Conservation (phyloP, 345 rosid species). For the Syzygium jambos region DNA sequence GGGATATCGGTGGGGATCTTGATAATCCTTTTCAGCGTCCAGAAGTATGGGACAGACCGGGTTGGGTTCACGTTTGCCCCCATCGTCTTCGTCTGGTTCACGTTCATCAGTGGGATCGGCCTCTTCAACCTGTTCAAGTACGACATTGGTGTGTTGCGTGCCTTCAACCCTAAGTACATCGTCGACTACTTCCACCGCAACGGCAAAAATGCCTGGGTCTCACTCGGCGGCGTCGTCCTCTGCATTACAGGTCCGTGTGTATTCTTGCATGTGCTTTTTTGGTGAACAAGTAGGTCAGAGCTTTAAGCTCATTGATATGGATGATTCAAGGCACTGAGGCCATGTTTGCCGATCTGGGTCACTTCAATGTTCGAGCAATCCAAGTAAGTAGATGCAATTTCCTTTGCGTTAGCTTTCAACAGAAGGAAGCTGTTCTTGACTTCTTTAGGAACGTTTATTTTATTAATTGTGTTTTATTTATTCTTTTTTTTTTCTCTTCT, state of each 20-base stretch:
- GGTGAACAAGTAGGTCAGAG: neutral
- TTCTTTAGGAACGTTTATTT: neutral
- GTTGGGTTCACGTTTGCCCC: conserved; percentile 68
- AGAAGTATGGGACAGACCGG: conserved; percentile 65
- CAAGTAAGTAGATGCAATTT: conserved; percentile 30
- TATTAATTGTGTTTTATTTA: neutral
- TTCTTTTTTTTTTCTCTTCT: neutral
- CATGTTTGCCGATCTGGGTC: conserved; percentile 84
- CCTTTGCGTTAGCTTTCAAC: neutral
- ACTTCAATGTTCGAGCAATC: conserved; percentile 59
- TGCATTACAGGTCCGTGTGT: conserved; percentile 49
- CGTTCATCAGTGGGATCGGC: conserved; percentile 46
- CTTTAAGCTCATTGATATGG: neutral
- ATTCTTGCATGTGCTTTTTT: neutral
- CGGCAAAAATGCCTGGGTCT: conserved; percentile 45
- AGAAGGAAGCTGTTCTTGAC: neutral
- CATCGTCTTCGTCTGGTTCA: conserved; percentile 47
- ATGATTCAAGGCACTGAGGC: conserved; percentile 56
- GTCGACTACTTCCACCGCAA: conserved; percentile 44
- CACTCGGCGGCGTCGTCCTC: conserved; percentile 68
- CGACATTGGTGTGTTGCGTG: conserved; percentile 46
- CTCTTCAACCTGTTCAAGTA: conserved; percentile 49
- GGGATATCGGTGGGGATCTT: conserved; percentile 55
- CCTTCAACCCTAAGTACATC: conserved; percentile 57
- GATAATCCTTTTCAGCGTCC: conserved; percentile 34